phyloP scores from a whole-genome alignment of 352 stramenopile species.

The Phytophthora palmivora region DNA sequence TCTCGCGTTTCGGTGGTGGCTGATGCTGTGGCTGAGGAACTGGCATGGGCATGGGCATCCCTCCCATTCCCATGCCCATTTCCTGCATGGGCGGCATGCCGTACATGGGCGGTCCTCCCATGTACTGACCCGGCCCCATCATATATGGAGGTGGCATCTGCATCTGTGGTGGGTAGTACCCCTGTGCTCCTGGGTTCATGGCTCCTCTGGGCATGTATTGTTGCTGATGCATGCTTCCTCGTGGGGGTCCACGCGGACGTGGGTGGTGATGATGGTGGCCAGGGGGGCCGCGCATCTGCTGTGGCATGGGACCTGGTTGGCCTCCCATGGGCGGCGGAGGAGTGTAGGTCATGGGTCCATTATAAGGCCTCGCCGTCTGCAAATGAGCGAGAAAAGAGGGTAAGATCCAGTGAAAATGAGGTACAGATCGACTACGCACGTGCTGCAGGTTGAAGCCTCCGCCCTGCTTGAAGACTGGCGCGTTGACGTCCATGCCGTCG shows the following conservation, averaged over 20 bases:
- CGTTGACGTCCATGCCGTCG: constrained; percentile 53
- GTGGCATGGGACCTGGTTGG: constrained; percentile 39
- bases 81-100: constrained; percentile 54
- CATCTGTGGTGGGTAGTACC: constrained; percentile 57
- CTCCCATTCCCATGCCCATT: constrained; percentile 52
- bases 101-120: constrained; percentile 49
- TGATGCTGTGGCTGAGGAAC: constrained; percentile 42
- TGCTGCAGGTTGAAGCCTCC: constrained; percentile 52
- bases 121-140: constrained; percentile 50
- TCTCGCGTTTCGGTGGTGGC: constrained; percentile 53
- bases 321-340: constrained; percentile 38
- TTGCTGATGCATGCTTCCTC: constrained; percentile 51
- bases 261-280: constrained; percentile 44
- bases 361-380: constrained; percentile 49
- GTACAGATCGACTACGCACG: constrained; percentile 30
- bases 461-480: constrained; percentile 49
- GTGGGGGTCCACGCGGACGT: constrained; percentile 45
- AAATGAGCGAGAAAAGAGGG: not conserved
- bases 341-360: constrained; percentile 46
- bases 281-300: constrained; percentile 62
- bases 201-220: constrained; percentile 46
- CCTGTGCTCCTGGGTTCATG: constrained; percentile 47
- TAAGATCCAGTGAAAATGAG: constrained; percentile 1
- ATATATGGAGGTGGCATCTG: constrained; percentile 59
- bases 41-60: constrained; percentile 47